Evolutionary conservation across 495 filamentous ascomycete species (phyloP).

Genomic region (Astrocystis sublimbata): DNA sequence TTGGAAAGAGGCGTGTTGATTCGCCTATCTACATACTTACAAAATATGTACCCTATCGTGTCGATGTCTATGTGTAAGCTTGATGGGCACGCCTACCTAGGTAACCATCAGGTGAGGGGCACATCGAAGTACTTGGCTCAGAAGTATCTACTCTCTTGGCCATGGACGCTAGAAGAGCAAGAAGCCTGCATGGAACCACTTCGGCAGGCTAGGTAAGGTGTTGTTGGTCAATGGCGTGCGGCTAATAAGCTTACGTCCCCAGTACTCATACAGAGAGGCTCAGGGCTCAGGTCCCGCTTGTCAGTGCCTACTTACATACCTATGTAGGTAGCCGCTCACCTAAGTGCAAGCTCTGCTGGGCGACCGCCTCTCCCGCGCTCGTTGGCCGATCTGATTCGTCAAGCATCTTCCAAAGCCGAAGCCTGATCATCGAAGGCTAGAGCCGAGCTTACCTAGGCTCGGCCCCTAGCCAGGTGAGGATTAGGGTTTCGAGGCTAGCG

Average conservation of each 20-base stretch:
- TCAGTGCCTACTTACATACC: conserved; percentile 9
- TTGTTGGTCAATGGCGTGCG: conserved; percentile 19
- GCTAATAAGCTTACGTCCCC: not conserved
- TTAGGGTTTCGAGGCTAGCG: not conserved
- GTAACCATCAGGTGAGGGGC: conserved; percentile 1
- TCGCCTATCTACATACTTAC: too few relatives aligned
- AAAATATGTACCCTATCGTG: too few relatives aligned
- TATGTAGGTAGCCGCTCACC: too few relatives aligned
- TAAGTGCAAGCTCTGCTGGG: conserved; percentile 19
- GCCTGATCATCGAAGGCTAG: not conserved
- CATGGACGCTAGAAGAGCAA: conserved; percentile 32
- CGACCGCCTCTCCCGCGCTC: conserved; percentile 15
- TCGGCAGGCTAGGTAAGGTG: conserved; percentile 23
- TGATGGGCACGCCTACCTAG: too few relatives aligned
- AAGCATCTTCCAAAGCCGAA: not conserved
- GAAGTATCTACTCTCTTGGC: conserved; percentile 22
- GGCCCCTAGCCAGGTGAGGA: not conserved
- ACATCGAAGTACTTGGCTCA: conserved; percentile 7
- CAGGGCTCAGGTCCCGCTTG: conserved; percentile 4
- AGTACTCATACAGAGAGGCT: too few relatives aligned
- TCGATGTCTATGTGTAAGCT: too few relatives aligned
- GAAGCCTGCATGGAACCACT: conserved; percentile 36
- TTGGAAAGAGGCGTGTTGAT: conserved; percentile 3
- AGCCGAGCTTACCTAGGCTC: conserved; percentile 10
- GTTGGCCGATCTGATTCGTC: conserved; percentile 4